These are phyloP conservation scores for Ceratocystis alfenasii DNA, from an alignment of 2,329 filamentous ascomycete species.

Conservation along the genomic window DNA sequence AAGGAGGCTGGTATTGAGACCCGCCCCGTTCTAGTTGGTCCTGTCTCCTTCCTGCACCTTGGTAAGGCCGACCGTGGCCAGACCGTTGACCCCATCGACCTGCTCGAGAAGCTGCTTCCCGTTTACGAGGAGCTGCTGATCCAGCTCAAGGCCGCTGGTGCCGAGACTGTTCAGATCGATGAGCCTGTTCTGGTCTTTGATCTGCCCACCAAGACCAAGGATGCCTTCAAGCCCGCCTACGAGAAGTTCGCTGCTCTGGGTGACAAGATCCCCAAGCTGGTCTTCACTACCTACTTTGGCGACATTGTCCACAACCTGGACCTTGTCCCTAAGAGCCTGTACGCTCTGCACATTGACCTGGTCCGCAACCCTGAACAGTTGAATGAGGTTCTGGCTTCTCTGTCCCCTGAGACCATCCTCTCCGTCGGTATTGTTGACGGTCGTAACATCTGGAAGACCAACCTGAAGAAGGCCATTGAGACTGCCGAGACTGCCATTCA, in stretches of 20 bases:
- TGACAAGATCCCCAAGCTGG: slow-evolving; percentile 70
- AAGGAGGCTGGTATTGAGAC: slow-evolving; percentile 92
- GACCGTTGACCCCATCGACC: slow-evolving; percentile 81
- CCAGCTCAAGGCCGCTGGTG: slow-evolving; percentile 92
- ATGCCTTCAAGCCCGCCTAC: slow-evolving; percentile 95
- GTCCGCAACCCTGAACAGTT: slow-evolving; percentile 98
- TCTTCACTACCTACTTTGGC: slow-evolving; percentile 96
- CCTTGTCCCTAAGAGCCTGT: slow-evolving; percentile 63
- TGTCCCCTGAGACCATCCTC: slow-evolving; percentile 79
- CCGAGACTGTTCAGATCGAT: slow-evolving; percentile 94
- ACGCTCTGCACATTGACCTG: slow-evolving; percentile 87
- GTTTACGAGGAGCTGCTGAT: slow-evolving; percentile 86
- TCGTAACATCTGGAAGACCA: slow-evolving; percentile 99
- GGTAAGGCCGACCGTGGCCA: slow-evolving; percentile 97
- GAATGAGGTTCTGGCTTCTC: slow-evolving; percentile 65
- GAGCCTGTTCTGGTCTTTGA: slow-evolving; percentile 96
- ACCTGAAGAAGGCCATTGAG: slow-evolving; percentile 92
- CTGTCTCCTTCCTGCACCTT: slow-evolving; percentile 93
- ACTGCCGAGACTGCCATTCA: slow-evolving; percentile 79
- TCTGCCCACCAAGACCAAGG: slow-evolving; percentile 78
- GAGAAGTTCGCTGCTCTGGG: slow-evolving; percentile 72
- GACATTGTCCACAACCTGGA: slow-evolving; percentile 99
- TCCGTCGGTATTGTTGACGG: slow-evolving; percentile 96
- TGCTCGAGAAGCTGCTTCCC: slow-evolving; percentile 85
- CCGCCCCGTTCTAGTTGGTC: slow-evolving; percentile 87